These are phyloP conservation scores for Podila epigama DNA, from an alignment of 192 early-diverging fungal species.

Conservation along the genomic window DNA sequence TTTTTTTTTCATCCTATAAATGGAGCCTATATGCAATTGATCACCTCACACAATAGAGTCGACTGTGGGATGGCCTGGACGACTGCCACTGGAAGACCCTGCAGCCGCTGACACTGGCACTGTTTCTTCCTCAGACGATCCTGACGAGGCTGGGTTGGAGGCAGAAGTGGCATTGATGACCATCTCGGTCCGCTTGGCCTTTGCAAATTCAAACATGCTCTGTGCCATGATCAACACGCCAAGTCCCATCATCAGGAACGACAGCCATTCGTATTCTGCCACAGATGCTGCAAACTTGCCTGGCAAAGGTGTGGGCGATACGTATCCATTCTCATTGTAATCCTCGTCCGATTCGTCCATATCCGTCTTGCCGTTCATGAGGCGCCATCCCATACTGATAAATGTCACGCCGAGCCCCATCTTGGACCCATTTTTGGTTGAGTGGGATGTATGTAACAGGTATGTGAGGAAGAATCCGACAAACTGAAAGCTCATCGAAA, in stretches of 20 bases:
- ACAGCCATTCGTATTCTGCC: slow-evolving; percentile 36
- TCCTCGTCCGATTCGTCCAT: slow-evolving; percentile 44
- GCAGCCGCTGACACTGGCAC: background rate
- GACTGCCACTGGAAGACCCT: no score
- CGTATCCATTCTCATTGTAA: slow-evolving; percentile 25
- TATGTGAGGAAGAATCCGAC: slow-evolving; percentile 92
- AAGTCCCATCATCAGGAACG: slow-evolving; percentile 75
- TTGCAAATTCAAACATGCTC: slow-evolving; percentile 73
- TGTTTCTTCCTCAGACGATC: background rate
- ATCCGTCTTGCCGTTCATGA: slow-evolving; percentile 55
- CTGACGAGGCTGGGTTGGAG: background rate
- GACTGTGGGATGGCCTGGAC: no score
- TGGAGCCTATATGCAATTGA: no score
- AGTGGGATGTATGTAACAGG: slow-evolving; percentile 88
- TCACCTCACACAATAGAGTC: no score
- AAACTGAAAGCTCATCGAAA: slow-evolving; percentile 82
- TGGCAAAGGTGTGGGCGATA: slow-evolving; percentile 29
- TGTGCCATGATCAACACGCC: slow-evolving; percentile 79
- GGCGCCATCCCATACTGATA: slow-evolving; percentile 81
- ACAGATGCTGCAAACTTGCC: background rate
- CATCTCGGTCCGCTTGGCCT: slow-evolving; percentile 73
- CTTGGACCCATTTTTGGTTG: slow-evolving; percentile 81
- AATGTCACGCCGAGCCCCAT: slow-evolving; percentile 85
- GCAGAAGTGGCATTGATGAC: slow-evolving; percentile 57
- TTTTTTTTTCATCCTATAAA: no score